Conservation (phyloP, 805 yeast species). For the Ogataea trehaloabstinens region DNA sequence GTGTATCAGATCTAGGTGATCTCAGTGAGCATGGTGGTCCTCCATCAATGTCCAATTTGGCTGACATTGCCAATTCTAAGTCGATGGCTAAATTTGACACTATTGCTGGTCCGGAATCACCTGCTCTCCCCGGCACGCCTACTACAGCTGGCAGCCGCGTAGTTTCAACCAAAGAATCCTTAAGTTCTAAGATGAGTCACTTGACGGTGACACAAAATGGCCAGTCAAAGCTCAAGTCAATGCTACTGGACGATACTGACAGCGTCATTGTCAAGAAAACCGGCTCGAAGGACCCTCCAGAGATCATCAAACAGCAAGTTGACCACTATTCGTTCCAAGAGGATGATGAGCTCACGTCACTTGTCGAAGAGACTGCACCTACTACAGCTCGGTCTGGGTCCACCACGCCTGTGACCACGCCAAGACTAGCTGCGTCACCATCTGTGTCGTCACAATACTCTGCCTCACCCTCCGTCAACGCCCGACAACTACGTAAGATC, state of each 20-base stretch:
- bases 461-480: constrained; percentile 33
- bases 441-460: constrained; percentile 21
- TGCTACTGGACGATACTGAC: constrained; percentile 12
- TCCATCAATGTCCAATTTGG: constrained; percentile 64
- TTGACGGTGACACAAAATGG: constrained; percentile 9
- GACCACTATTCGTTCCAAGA: constrained; percentile 23
- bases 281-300: constrained; percentile 11
- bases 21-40: constrained; percentile 29
- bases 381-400: constrained; percentile 8
- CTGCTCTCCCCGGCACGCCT: constrained; percentile 22
- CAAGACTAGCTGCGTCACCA: constrained; percentile 23
- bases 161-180: constrained; percentile 13
- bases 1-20: constrained; percentile 43
- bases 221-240: constrained; percentile 7
- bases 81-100: constrained; percentile 28
- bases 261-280: constrained; percentile 1
- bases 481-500: constrained; percentile 69
- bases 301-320: constrained; percentile 15
- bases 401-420: constrained; percentile 20
- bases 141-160: constrained; percentile 10
- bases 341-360: constrained; percentile 24
- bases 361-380: constrained; percentile 17
- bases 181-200: constrained; percentile 14
- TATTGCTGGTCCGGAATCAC: constrained; percentile 34
- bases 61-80: constrained; percentile 43